Evolutionary conservation across 306 rosid species (phyloP).

Genomic region (Trifolium dubium): DNA sequence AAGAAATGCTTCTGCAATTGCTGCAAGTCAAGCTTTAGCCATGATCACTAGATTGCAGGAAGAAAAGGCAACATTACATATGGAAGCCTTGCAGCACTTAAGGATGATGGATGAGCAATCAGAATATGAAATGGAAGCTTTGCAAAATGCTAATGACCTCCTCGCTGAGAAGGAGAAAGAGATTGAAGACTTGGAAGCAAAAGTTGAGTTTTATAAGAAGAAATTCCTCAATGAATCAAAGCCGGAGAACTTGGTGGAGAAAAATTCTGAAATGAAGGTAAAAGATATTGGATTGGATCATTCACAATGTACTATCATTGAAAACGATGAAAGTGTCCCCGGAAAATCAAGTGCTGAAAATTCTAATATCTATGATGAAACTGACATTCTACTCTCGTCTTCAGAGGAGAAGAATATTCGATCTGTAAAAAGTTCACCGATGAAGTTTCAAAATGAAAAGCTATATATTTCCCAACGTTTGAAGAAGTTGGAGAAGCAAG

Average conservation of each 20-base stretch:
- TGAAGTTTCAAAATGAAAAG: conserved; percentile 70
- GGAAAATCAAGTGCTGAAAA: conserved; percentile 43
- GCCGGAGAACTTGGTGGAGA: conserved; percentile 46
- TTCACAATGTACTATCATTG: conserved; percentile 46
- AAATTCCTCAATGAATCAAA: conserved; percentile 59
- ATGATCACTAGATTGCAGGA: conserved; percentile 92
- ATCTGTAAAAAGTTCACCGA: conserved; percentile 41
- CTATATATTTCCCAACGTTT: conserved; percentile 55
- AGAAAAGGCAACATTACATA: conserved; percentile 79
- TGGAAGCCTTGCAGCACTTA: conserved; percentile 86
- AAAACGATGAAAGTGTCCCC: conserved; percentile 40
- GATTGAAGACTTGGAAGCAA: conserved; percentile 66
- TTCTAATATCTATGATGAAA: conserved; percentile 42
- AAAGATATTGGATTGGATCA: conserved; percentile 78
- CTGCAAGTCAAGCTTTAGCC: conserved; percentile 85
- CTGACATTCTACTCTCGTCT: conserved; percentile 35
- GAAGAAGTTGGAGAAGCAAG: conserved; percentile 74
- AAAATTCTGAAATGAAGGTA: conserved; percentile 58
- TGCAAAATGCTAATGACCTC: conserved; percentile 67
- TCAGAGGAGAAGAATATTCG: conserved; percentile 41
- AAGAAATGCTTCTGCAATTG: conserved; percentile 81
- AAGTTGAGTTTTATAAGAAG: conserved; percentile 61
- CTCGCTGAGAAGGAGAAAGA: conserved; percentile 78
- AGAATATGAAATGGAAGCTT: conserved; percentile 74
- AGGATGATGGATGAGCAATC: conserved; percentile 86